Base-by-base conservation (phyloP, 768 basidiomycete species). In the Boletales sp. region DNA sequence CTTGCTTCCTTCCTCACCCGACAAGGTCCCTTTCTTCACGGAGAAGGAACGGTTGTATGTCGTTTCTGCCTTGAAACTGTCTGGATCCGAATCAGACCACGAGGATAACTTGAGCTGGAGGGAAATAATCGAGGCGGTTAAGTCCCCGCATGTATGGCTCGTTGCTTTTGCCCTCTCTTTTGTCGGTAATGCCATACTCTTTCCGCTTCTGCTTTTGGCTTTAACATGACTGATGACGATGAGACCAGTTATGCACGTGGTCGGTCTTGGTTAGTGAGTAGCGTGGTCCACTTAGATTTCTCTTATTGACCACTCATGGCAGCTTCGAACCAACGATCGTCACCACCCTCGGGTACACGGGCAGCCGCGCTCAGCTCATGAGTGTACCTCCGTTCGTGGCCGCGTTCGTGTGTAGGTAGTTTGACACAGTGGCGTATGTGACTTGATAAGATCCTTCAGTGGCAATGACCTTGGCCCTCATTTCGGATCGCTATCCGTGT, bases 261-360 rank as follows among this genome's bases (percentile, higher is more conserved):
- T 8, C 59, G 8, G 9, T 11, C 49, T 35, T 19, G 51, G 61
- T 24, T 31, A n/a, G 15, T 12, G 5, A 35, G 34, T 67, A n/a
- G 55, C 52, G 21, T 69, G 54, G 66, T 69, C 63, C 19, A 1
- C 41, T 13, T 50, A 4, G 12, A 3, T 34, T 9, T 18, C 4
- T 5, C 7, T 45, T 13, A 32, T 71, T 38, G 73, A 1, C 68
- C 70, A 43, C 71, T 49, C 36, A 77, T 8, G 56, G 45, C 36
- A 81, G 87, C 61, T 91, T 91, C 67, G 71, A 81, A 7, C 88
- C 88, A 15, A 82, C 84, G 13, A 86, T 90, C 65, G 79, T 89
- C 4, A 69, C 78, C 21, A 70, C 72, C 8, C 73, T 86, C 1
- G 83, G 83, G n/a, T 84, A 76, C 61, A 75, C 74, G 2, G 72